Evolutionary conservation across 2,329 filamentous ascomycete species (phyloP).

Genomic region (Camillea tinctor): DNA sequence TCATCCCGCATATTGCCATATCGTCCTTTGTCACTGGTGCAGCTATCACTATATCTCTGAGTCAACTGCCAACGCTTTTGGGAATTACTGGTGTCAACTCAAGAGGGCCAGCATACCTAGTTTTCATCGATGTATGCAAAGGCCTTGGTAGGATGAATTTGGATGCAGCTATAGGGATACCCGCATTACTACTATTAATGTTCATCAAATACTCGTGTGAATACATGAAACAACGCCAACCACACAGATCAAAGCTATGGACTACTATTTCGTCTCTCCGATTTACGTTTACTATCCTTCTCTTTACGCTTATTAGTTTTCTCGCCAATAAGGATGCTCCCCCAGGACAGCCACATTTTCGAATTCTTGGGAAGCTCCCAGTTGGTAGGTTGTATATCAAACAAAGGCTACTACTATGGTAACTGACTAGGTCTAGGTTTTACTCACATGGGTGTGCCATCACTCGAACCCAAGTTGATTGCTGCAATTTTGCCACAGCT

Average conservation of each 20-base stretch:
- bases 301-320: slow-evolving; percentile 74
- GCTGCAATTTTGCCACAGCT: slow-evolving; percentile 58
- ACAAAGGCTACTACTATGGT: neutral
- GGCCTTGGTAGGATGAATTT: slow-evolving; percentile 46
- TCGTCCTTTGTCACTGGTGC: slow-evolving; percentile 51
- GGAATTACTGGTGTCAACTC: slow-evolving; percentile 46
- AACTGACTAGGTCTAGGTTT: slow-evolving; percentile 48
- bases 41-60: slow-evolving; percentile 49
- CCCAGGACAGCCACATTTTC: slow-evolving; percentile 52
- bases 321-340: slow-evolving; percentile 58
- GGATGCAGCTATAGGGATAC: slow-evolving; percentile 72
- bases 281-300: slow-evolving; percentile 71
- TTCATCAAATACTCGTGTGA: slow-evolving; percentile 60
- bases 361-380: slow-evolving; percentile 65
- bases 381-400: slow-evolving; percentile 43
- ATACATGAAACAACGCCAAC: slow-evolving; percentile 59
- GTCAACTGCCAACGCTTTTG: slow-evolving; percentile 44
- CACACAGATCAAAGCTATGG: slow-evolving; percentile 61
- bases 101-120: slow-evolving; percentile 43
- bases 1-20: slow-evolving; percentile 50
- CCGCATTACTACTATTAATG: slow-evolving; percentile 65
- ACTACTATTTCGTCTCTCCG: slow-evolving; percentile 74
- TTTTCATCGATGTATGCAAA: slow-evolving; percentile 44
- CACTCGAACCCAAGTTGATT: slow-evolving; percentile 55
- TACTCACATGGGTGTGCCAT: slow-evolving; percentile 59